Percentiles rank a stretch among this genome's conserved stretches.
These are phyloP conservation scores for Hymenotorrendiella dingleyae DNA, from an alignment of 2,329 filamentous ascomycete species.

Conservation along the genomic window DNA sequence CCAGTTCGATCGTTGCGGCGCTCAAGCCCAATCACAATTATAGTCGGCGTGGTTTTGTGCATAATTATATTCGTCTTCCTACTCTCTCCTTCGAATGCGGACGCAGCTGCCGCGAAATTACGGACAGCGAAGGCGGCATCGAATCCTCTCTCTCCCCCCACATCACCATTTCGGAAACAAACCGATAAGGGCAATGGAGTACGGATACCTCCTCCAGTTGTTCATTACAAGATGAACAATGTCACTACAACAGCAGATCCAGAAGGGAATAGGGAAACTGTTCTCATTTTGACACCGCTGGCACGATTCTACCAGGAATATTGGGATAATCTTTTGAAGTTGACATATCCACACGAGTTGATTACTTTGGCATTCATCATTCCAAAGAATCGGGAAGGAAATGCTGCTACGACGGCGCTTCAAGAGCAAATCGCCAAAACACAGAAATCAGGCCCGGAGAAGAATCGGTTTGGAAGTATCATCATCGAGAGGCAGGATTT, in stretches of 20 bases:
- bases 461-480: conserved; percentile 82
- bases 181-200: conserved; percentile 47
- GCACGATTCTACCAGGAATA: conserved; percentile 90
- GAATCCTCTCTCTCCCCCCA: conserved; percentile 67
- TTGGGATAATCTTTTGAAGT: conserved; percentile 84
- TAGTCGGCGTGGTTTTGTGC: conserved; percentile 65
- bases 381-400: conserved; percentile 88
- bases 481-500: conserved; percentile 95
- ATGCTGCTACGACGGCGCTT: conserved; percentile 73
- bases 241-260: conserved; percentile 77
- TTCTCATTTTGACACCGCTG: conserved; percentile 89
- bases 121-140: conserved; percentile 53
- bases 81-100: conserved; percentile 44
- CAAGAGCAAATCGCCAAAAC: conserved; percentile 82
- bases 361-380: conserved; percentile 96
- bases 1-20: conserved; percentile 68
- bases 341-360: conserved; percentile 87
- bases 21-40: conserved; percentile 69
- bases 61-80: conserved; percentile 66
- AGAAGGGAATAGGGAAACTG: conserved; percentile 71
- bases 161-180: conserved; percentile 66
- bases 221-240: conserved; percentile 92
- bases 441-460: conserved; percentile 69
- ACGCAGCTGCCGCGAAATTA: conserved; percentile 41
- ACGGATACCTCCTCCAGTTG: conserved; percentile 70